A percentile compares a stretch with the other conserved stretches of the same genome.
Conservation (phyloP, 164 flowering plant genomes). For the Kingdonia uniflora region DNA sequence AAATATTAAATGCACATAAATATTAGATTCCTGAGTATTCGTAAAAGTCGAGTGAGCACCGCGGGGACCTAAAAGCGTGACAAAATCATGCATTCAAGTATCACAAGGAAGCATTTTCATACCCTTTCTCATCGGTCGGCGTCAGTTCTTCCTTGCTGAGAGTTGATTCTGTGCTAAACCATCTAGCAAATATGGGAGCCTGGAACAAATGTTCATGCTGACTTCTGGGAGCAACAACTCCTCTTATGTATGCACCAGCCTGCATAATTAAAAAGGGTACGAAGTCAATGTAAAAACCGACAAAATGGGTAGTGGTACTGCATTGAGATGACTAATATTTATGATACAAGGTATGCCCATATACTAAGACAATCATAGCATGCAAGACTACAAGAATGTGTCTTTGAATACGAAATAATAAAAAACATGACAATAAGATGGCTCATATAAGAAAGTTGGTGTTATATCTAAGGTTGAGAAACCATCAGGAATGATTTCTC, state of each 20-base stretch:
- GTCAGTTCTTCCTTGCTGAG: constrained; percentile 28
- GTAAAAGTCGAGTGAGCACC: neutral
- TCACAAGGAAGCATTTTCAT: constrained; percentile 5
- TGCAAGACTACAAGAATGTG: no score
- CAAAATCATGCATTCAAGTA: neutral
- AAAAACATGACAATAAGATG: no score
- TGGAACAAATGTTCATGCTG: constrained; percentile 19
- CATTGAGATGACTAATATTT: no score
- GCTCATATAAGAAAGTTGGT: no score
- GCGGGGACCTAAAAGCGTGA: neutral
- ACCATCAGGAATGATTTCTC: no score
- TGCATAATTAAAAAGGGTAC: neutral
- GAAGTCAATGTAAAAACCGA: no score
- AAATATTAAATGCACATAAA: neutral
- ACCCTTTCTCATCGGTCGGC: constrained; percentile 28
- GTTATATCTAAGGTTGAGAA: no score
- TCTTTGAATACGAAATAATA: no score
- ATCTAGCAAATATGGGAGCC: constrained; percentile 22
- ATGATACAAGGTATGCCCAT: no score
- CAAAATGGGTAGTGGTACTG: no score
- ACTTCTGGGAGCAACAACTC: constrained; percentile 24
- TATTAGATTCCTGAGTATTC: neutral
- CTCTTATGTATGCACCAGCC: constrained; percentile 15
- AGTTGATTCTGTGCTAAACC: constrained; percentile 35
- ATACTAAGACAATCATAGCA: no score